Evolutionary conservation across 1,284 basidiomycete species (phyloP).

Genomic region (Takashimella tepidaria): DNA sequence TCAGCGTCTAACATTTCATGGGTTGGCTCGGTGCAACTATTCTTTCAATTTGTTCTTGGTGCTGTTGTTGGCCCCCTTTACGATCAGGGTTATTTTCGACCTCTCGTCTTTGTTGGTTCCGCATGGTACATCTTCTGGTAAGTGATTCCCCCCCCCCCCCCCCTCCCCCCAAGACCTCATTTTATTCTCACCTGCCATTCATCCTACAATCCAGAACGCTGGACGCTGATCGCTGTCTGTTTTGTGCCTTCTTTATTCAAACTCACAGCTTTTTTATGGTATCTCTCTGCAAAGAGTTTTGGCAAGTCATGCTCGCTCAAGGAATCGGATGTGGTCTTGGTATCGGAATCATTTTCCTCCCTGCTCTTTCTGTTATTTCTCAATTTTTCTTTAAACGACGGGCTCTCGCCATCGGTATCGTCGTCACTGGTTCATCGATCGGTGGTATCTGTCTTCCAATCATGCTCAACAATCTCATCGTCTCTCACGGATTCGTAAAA

Average conservation of each 20-base stretch:
- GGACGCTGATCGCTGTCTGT: not conserved
- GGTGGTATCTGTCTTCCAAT: constrained; percentile 46
- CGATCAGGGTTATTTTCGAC: constrained; percentile 56
- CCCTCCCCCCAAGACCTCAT: too few species aligned
- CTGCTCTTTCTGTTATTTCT: constrained; percentile 51
- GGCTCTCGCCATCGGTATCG: constrained; percentile 31
- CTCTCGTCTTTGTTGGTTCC: constrained; percentile 50
- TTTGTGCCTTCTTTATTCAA: not conserved
- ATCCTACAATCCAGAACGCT: not conserved
- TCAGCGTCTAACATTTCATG: constrained; percentile 51
- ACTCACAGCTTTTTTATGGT: constrained; percentile 51
- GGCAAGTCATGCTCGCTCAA: constrained; percentile 48
- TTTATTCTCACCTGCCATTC: constrained; percentile 8
- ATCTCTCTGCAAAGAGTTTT: constrained; percentile 57
- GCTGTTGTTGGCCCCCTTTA: constrained; percentile 55
- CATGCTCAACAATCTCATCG: constrained; percentile 31
- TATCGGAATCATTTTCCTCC: constrained; percentile 52
- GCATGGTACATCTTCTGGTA: constrained; percentile 50
- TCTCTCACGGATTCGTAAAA: constrained; percentile 19
- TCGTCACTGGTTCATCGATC: constrained; percentile 26
- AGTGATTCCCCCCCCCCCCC: constrained; percentile 9
- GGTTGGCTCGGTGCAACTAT: constrained; percentile 66
- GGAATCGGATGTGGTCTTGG: constrained; percentile 24
- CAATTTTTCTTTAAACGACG: constrained; percentile 51
- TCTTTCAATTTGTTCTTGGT: constrained; percentile 46